A percentile compares a stretch with the other conserved stretches of the same genome.
Conservation (phyloP, 2,329 filamentous ascomycete genomes). For the Aspergillus pseudoviridinutans region DNA sequence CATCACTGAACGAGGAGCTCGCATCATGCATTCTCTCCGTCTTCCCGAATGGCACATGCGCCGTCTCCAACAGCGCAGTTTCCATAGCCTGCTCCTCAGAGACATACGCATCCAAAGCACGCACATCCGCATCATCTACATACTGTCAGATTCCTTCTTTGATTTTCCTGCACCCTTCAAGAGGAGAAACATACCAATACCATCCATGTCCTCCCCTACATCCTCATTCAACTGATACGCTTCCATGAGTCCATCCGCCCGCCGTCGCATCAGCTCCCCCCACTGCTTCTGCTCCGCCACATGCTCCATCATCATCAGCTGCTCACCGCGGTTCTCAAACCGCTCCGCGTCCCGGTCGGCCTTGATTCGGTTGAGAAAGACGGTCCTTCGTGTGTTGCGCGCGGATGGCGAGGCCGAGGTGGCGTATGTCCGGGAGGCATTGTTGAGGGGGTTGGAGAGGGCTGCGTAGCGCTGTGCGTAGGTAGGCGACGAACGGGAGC, state of each 20-base stretch:
- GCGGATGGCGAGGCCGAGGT: slow-evolving; percentile 22
- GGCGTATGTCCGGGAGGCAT: slow-evolving; percentile 13
- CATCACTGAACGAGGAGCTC: slow-evolving; percentile 42
- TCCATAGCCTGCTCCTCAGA: slow-evolving; percentile 33
- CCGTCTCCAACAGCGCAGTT: slow-evolving; percentile 22
- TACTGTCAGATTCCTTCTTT: neutral
- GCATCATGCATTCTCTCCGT: slow-evolving; percentile 6
- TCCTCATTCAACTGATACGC: slow-evolving; percentile 14
- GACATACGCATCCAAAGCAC: slow-evolving; percentile 34
- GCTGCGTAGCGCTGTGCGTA: slow-evolving; percentile 36
- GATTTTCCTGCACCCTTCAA: neutral
- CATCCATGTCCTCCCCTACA: slow-evolving; percentile 20
- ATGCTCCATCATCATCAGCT: slow-evolving; percentile 41
- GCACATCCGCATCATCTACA: slow-evolving; percentile 24
- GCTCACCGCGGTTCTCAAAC: slow-evolving; percentile 40
- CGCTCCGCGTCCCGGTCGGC: slow-evolving; percentile 36
- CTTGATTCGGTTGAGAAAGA: slow-evolving; percentile 41
- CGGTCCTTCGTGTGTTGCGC: slow-evolving; percentile 33
- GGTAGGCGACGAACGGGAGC: slow-evolving; percentile 15
- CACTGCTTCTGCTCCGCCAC: slow-evolving; percentile 36
- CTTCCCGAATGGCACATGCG: neutral
- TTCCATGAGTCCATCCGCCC: slow-evolving; percentile 24
- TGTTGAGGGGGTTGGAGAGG: slow-evolving; percentile 31
- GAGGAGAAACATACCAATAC: slow-evolving; percentile 20
- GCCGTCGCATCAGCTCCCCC: slow-evolving; percentile 35